Conservation (phyloP, 257 asterid species). For the Nicotiana tabacum region DNA sequence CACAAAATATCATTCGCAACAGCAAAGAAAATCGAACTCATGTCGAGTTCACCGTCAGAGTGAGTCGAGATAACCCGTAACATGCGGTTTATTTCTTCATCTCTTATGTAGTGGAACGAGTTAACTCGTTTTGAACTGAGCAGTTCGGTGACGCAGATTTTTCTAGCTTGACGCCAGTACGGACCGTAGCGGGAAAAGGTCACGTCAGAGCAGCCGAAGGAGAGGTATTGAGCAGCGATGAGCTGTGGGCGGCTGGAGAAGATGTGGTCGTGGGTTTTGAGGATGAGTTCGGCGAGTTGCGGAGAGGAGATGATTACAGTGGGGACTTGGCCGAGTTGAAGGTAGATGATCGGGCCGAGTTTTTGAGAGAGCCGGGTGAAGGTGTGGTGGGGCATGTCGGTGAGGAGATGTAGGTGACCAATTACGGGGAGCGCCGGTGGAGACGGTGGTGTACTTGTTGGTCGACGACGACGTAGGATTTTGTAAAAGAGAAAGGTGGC, state of each 20-base stretch:
- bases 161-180: conserved; percentile 38
- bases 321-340: conserved; percentile 31
- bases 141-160: conserved; percentile 29
- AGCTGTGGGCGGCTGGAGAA: conserved; percentile 31
- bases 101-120: conserved; percentile 22
- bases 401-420: conserved; percentile 38
- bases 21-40: conserved; percentile 20
- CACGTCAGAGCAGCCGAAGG: conserved; percentile 35
- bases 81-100: conserved; percentile 30
- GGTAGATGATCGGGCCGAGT: conserved; percentile 28
- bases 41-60: conserved; percentile 13
- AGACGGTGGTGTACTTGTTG: conserved; percentile 18
- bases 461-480: background rate
- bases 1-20: conserved; percentile 31
- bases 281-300: conserved; percentile 25
- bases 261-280: conserved; percentile 24
- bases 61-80: background rate
- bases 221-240: conserved; percentile 28
- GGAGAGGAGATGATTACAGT: conserved; percentile 30
- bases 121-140: conserved; percentile 28
- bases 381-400: conserved; percentile 28
- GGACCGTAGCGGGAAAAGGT: conserved; percentile 38
- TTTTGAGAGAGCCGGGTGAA: conserved; percentile 19
- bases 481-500: conserved; percentile 11
- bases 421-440: conserved; percentile 23